Evolutionary conservation across 2,329 filamentous ascomycete species (phyloP), one percentile per base, ranked within the genome.

Genomic region (Colletotrichum sp.): DNA sequence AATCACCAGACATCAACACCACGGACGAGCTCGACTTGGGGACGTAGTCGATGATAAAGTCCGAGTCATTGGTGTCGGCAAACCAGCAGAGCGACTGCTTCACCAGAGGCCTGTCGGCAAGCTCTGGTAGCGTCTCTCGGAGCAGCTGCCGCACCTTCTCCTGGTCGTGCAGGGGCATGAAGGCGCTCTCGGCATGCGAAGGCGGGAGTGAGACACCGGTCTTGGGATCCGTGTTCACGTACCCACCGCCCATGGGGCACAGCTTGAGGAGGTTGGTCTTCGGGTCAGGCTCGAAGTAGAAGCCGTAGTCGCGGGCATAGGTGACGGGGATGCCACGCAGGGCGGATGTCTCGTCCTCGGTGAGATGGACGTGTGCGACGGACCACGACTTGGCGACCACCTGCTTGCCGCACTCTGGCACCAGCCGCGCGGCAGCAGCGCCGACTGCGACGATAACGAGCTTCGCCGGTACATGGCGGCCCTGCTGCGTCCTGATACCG

Each of bases 261-360:
- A 93, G 79, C 82, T 93, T 93, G 58, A 93, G 82, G 6, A 92
- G 81, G 26, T 88, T 87, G 0, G 91, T 92, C 76, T 87, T 85
- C 0, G 86, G 88, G 77, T 93, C 91, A 0, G 92, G 91, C 80
- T 93, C 92, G 73, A 93, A 93, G 82, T 92, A 91, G 84, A 93
- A 93, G 0, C 91, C 91, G 0, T 93, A 83, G 76, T 93, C 91
- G 3, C 91, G 87, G 2, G 89, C 88, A 68, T 92, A 91, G 1
- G 89, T 91, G 1, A 92, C 89, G 0, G 92, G 91, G 13, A 93
- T 90, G 4, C 89, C 89, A 3, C 88, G 87, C 2, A 93, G 86
- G 7, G 82, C 83, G 4, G 87, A 85, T 0, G 88, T 87, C 80
- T 93, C 91, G 1, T 87, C 86, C 8, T 89, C 85, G 0, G 87